phyloP scores from a whole-genome alignment of 768 basidiomycete genomes.

The Neoboletus brunneissimus region DNA sequence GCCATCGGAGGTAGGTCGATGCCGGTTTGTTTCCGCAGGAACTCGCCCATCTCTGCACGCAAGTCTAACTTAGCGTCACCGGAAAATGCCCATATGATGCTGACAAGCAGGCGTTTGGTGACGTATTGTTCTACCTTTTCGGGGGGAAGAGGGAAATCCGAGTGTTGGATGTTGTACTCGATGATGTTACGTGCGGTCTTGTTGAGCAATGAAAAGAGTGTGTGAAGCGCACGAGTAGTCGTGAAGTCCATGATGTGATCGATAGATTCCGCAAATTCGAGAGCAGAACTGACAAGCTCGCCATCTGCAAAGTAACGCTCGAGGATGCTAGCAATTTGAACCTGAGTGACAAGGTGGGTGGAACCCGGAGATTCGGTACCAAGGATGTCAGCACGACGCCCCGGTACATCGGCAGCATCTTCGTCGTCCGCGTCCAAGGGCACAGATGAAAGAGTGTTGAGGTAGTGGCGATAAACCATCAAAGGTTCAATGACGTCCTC shows the following conservation, averaged over 20 bases:
- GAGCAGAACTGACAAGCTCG: conserved; percentile 76
- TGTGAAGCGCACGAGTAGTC: conserved; percentile 83
- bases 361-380: conserved; percentile 49
- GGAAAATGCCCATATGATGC: conserved; percentile 96
- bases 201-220: conserved; percentile 95
- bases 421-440: conserved; percentile 92
- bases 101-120: conserved; percentile 83
- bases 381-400: conserved; percentile 54
- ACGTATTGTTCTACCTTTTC: conserved; percentile 92
- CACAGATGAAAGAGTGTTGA: conserved; percentile 67
- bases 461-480: conserved; percentile 91
- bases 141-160: conserved; percentile 85
- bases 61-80: conserved; percentile 93
- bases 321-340: conserved; percentile 68
- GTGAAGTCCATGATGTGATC: conserved; percentile 99
- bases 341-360: conserved; percentile 69
- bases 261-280: conserved; percentile 77
- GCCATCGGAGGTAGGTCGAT: conserved; percentile 82
- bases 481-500: conserved; percentile 88
- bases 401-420: conserved; percentile 56
- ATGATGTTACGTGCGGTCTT: conserved; percentile 91
- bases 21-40: conserved; percentile 77
- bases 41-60: conserved; percentile 87
- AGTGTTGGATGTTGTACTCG: conserved; percentile 92
- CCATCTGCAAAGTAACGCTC: conserved; percentile 80